Evolutionary conservation across 2,329 filamentous ascomycete genomes (phyloP).

Genomic region (Calonectria pteridis): DNA sequence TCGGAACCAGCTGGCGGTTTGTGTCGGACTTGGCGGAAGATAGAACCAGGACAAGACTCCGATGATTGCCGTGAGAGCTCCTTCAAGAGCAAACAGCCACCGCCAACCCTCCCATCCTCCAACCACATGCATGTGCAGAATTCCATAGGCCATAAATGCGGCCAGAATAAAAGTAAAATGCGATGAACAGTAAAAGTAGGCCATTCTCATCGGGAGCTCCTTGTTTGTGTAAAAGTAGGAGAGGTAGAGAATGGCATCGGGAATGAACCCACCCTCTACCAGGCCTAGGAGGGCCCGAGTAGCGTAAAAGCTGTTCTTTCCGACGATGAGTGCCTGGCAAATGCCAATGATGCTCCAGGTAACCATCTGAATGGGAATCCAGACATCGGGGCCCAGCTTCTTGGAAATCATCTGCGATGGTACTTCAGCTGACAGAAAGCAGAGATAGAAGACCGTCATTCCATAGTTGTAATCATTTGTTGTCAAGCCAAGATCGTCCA

Average conservation of each 20-base stretch:
- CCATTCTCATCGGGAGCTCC: conserved; percentile 69
- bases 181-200: conserved; percentile 72
- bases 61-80: conserved; percentile 47
- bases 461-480: conserved; percentile 55
- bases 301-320: conserved; percentile 46
- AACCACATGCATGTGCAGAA: conserved; percentile 65
- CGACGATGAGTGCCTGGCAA: conserved; percentile 48
- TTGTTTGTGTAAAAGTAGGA: conserved; percentile 73
- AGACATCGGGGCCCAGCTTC: conserved; percentile 68
- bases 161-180: conserved; percentile 21
- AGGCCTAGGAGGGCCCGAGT: conserved; percentile 57
- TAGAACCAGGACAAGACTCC: conserved; percentile 37
- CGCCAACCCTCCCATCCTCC: conserved; percentile 67
- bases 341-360: conserved; percentile 53
- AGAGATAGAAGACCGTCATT: conserved; percentile 48
- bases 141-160: conserved; percentile 54
- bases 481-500: conserved; percentile 56
- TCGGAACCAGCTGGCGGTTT: conserved; percentile 67
- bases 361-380: conserved; percentile 70
- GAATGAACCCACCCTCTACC: conserved; percentile 30
- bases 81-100: conserved; percentile 63
- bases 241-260: conserved; percentile 66
- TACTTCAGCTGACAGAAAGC: conserved; percentile 54
- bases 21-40: conserved; percentile 43
- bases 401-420: conserved; percentile 72